These are phyloP conservation scores for Pseudogymnoascus sp. DNA, from an alignment of 2,329 filamentous ascomycete species.

Conservation along the genomic window DNA sequence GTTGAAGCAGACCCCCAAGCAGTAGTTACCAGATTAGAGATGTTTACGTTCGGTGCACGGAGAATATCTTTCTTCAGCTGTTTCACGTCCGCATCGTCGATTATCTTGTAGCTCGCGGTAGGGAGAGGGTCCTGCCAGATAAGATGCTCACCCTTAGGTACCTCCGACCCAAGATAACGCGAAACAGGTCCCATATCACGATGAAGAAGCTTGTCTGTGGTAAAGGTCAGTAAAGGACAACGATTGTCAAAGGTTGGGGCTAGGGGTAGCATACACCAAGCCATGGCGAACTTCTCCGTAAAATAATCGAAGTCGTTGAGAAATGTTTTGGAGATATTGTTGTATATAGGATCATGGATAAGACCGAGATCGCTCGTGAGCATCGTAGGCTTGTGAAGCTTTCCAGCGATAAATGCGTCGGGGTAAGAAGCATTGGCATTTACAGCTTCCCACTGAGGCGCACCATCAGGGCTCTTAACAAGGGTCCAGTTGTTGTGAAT, in stretches of 20 bases:
- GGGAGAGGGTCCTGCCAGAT: constrained; percentile 52
- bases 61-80: constrained; percentile 44
- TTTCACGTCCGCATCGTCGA: constrained; percentile 42
- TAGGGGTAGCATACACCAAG: constrained; percentile 25
- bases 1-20: constrained; percentile 43
- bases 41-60: constrained; percentile 39
- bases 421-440: constrained; percentile 42
- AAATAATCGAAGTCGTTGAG: constrained; percentile 42
- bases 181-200: constrained; percentile 50
- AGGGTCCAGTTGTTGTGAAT: constrained; percentile 54
- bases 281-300: constrained; percentile 45
- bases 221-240: constrained; percentile 33
- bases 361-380: constrained; percentile 49
- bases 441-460: constrained; percentile 47
- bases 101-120: constrained; percentile 35
- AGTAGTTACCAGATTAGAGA: constrained; percentile 39
- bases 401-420: constrained; percentile 44
- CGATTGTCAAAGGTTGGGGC: background rate
- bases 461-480: constrained; percentile 47
- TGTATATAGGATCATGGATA: constrained; percentile 47
- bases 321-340: constrained; percentile 41
- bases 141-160: constrained; percentile 43
- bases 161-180: constrained; percentile 50
- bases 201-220: constrained; percentile 55
- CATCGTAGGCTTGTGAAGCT: constrained; percentile 48